phyloP scores from a whole-genome alignment of 2,329 filamentous ascomycete species.

The Sporothrix mexicana region DNA sequence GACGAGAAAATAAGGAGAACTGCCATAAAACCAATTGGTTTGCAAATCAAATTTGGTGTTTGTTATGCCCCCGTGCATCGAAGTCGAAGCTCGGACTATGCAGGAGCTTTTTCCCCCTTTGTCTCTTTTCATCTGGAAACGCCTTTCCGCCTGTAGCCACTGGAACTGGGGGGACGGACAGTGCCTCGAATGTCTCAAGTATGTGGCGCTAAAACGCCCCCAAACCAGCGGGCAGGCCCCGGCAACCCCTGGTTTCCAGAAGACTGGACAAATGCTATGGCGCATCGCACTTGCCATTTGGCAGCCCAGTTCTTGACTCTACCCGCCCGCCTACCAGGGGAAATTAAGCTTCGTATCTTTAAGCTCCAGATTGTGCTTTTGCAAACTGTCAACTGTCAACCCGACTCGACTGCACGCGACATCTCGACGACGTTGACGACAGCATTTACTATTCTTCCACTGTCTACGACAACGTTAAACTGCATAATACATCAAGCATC shows the following conservation, averaged over 20 bases:
- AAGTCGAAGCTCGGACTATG: conserved; percentile 17
- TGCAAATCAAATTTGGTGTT: background rate
- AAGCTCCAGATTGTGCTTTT: background rate
- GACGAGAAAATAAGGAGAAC: background rate
- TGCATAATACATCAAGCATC: too few relatives aligned
- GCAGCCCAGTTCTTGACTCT: background rate
- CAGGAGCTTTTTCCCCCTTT: conserved; percentile 28
- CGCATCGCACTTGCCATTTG: conserved; percentile 23
- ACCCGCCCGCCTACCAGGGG: background rate
- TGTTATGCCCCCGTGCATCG: background rate
- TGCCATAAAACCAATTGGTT: background rate
- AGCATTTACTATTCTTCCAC: background rate
- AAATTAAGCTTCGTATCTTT: conserved; percentile 29
- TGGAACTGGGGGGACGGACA: background rate
- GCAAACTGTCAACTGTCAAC: conserved; percentile 1
- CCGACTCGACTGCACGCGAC: background rate
- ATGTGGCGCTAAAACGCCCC: conserved; percentile 28
- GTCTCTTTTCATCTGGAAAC: conserved; percentile 7
- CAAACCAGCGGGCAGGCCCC: conserved; percentile 2
- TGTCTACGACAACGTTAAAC: background rate
- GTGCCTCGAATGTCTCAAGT: conserved; percentile 25
- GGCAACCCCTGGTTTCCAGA: conserved; percentile 27
- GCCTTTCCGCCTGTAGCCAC: background rate
- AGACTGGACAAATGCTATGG: conserved; percentile 5
- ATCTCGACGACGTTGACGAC: background rate